Base-by-base conservation (phyloP, 2,329 filamentous ascomycete species). In the Ascochyta lentis region DNA sequence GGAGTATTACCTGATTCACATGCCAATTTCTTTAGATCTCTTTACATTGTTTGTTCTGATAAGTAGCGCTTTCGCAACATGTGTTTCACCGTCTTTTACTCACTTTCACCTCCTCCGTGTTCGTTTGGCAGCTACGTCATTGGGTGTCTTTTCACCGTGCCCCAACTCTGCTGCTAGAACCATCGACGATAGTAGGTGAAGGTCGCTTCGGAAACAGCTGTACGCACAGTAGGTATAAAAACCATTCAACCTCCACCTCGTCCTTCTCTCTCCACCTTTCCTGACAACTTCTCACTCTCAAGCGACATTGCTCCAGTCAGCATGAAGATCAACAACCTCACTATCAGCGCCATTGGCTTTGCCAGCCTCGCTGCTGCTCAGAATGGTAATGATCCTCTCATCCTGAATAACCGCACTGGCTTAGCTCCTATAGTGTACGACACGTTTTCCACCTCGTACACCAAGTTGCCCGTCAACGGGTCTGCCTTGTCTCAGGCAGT, bases 331-430 rank as follows among this genome's bases (percentile, higher is more conserved):
- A 35, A 8, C 22, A 26, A 33, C 10, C 19, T 56, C 23, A 22
- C 26, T 3, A 23, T 56, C 43, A 44, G 43, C 33, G 23, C 33
- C 16, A 6, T 56, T 7, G 31, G 38, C 33, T 15, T 51, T 4
- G 26, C 24, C 39, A 15, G 43, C 27, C 13, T 45, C 2, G 12
- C 34, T 3, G 33, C 12, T 15, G 38, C 38, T 1, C 54, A 52
- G 44, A 52, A 56, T 12, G 53, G 47, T 16, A 56, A 56, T 8
- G 47, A 56, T 13, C 29, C 42, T 1, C 16, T 56, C 9, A 39
- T 51, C n/a, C 31, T 43, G 8, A 47, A 51, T 16, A 47, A 47
- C 19, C 41, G 47, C 31, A 47, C 42, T 22, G 47, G 42, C 43
- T n/a, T 50, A 24, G 16, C 31, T 12, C 46, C 53, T 16, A 24